phyloP scores from a whole-genome alignment of 2,329 filamentous ascomycete species.

The Myriosclerotinia curreyana region DNA sequence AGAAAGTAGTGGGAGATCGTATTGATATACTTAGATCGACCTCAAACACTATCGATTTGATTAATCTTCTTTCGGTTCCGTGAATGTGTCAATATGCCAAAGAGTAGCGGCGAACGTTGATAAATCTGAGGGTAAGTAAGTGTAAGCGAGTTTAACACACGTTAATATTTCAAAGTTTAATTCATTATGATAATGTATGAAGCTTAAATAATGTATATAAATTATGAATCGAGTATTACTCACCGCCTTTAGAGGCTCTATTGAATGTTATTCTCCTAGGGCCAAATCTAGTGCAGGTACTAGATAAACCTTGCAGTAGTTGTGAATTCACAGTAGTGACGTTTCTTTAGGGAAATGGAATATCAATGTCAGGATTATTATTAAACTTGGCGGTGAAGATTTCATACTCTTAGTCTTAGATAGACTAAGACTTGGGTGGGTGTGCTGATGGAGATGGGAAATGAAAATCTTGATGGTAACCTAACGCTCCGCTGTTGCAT shows the following conservation, averaged over 20 bases:
- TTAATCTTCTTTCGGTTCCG: neutral
- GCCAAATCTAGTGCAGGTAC: constrained; percentile 2
- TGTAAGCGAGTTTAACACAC: neutral
- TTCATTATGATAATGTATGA: neutral
- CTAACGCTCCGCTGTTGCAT: constrained; percentile 12
- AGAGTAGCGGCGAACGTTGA: neutral
- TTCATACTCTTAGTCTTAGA: neutral
- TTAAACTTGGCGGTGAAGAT: constrained; percentile 4
- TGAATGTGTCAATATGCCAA: neutral
- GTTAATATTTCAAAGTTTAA: neutral
- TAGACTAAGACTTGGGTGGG: too few relatives aligned
- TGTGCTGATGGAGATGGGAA: neutral
- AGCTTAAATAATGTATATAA: neutral
- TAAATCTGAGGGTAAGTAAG: neutral
- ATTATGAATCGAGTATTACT: neutral
- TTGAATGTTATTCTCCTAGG: constrained; percentile 12
- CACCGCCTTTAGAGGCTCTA: constrained; percentile 3
- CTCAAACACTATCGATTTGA: neutral
- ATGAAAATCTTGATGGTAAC: constrained; percentile 5
- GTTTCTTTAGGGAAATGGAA: constrained; percentile 10
- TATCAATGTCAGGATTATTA: neutral
- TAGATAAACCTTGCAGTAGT: neutral
- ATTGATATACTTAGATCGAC: constrained; percentile 1
- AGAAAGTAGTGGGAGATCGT: neutral
- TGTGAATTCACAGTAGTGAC: constrained; percentile 1